Evolutionary conservation across 2,329 filamentous ascomycete genomes (phyloP).

Genomic region (Trichoderma gracile): DNA sequence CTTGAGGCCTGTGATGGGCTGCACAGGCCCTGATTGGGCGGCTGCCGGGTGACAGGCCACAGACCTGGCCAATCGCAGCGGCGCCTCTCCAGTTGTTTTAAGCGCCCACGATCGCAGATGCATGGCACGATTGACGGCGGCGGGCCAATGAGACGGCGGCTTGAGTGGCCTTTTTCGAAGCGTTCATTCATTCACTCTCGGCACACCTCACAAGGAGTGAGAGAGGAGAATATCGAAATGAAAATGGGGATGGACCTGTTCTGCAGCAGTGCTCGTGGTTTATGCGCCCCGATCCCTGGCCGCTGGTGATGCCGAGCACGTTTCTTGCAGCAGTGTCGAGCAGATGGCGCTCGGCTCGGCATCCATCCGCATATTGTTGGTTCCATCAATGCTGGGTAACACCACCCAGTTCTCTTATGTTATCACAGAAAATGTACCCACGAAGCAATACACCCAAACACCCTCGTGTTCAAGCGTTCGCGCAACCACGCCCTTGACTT

Average conservation of each 20-base stretch:
- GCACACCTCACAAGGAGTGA: too few species aligned
- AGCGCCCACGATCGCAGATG: constrained; percentile 37
- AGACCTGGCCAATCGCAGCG: constrained; percentile 34
- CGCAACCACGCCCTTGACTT: background rate
- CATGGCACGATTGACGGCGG: constrained; percentile 34
- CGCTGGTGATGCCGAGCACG: constrained; percentile 6
- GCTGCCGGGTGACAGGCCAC: constrained; percentile 21
- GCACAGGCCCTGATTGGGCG: constrained; percentile 1
- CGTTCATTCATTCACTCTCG: too few species aligned
- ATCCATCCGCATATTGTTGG: background rate
- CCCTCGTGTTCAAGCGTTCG: background rate
- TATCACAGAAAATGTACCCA: too few species aligned
- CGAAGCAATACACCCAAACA: too few species aligned
- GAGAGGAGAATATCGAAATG: too few species aligned
- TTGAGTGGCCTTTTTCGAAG: too few species aligned
- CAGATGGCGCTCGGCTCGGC: constrained; percentile 15
- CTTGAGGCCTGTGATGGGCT: constrained; percentile 15
- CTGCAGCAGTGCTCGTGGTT: background rate
- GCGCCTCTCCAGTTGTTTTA: constrained; percentile 30
- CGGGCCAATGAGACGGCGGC: background rate
- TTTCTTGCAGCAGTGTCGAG: background rate
- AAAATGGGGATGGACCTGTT: too few species aligned
- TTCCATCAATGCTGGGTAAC: background rate
- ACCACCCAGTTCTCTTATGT: background rate
- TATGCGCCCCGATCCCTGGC: constrained; percentile 10